phyloP scores from a whole-genome alignment of 805 yeast species.

The Wickerhamiella qilinensis region DNA sequence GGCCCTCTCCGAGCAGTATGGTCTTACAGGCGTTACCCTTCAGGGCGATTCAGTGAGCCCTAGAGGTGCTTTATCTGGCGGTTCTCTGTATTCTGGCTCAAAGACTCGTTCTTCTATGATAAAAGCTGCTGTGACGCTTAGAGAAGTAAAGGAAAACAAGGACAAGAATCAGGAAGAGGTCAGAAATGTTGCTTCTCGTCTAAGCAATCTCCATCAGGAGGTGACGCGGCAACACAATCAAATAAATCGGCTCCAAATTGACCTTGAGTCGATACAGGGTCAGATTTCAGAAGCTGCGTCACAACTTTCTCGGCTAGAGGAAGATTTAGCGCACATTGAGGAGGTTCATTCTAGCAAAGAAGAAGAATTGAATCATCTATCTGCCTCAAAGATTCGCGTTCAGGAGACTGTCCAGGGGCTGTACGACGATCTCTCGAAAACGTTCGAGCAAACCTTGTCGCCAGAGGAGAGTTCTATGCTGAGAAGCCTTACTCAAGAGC shows the following conservation, averaged over 20 bases:
- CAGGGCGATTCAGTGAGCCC: constrained; percentile 85
- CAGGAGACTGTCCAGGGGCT: no score
- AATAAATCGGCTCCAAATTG: not conserved
- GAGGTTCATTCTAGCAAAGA: not conserved
- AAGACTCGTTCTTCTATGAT: not conserved
- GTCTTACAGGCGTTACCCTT: constrained; percentile 64
- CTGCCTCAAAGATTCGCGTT: no score
- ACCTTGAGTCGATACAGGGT: not conserved
- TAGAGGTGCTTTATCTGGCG: constrained; percentile 78
- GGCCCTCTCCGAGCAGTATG: constrained; percentile 42
- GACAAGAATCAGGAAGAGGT: not conserved
- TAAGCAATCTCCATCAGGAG: not conserved
- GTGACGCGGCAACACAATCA: not conserved
- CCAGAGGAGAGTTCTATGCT: not conserved
- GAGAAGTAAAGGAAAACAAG: not conserved
- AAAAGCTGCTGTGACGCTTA: not conserved
- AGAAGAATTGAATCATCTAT: not conserved
- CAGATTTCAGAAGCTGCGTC: not conserved
- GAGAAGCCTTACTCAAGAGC: no score
- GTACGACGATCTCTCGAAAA: not conserved
- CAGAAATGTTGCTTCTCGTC: no score
- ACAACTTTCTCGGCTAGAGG: not conserved
- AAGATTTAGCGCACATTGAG: not conserved
- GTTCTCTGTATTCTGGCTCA: constrained; percentile 19
- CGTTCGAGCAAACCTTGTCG: not conserved